A percentile compares a stretch with the other conserved stretches of the same genome.
These are phyloP conservation scores for Colletotrichum eleusines DNA, from an alignment of 2,329 filamentous ascomycete species.

Conservation along the genomic window DNA sequence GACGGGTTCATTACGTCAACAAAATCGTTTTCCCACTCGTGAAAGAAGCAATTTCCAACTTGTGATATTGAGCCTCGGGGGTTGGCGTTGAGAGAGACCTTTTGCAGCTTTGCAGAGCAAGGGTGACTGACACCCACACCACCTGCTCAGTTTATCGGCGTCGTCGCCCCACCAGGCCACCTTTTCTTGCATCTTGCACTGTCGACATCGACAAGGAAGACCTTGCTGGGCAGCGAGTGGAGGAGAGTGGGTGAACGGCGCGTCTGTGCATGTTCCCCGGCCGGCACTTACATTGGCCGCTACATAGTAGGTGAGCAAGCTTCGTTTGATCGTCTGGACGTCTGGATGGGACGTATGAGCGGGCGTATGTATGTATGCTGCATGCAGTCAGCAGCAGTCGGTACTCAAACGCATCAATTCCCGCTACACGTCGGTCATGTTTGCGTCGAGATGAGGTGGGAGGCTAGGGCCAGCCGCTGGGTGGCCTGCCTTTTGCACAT, in stretches of 20 bases:
- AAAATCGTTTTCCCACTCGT: not conserved
- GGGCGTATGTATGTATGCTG: not conserved
- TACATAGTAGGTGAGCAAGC: not conserved
- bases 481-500: not conserved
- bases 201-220: not conserved
- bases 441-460: not conserved
- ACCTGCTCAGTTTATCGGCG: not conserved
- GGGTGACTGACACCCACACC: constrained; percentile 5
- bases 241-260: constrained; percentile 15
- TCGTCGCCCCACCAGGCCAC: not conserved
- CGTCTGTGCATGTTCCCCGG: constrained; percentile 25
- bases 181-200: not conserved
- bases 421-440: not conserved
- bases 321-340: constrained; percentile 3
- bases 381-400: not conserved
- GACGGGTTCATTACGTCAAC: constrained; percentile 5
- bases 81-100: not conserved
- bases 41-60: not conserved
- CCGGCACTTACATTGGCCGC: constrained; percentile 19
- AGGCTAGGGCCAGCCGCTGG: not conserved
- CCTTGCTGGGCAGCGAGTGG: constrained; percentile 11
- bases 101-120: constrained; percentile 2
- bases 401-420: not conserved
- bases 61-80: not conserved
- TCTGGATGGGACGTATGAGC: not conserved